Evolutionary conservation across 805 yeast species (phyloP).

Genomic region (Cyberlindnera mississippiensis): DNA sequence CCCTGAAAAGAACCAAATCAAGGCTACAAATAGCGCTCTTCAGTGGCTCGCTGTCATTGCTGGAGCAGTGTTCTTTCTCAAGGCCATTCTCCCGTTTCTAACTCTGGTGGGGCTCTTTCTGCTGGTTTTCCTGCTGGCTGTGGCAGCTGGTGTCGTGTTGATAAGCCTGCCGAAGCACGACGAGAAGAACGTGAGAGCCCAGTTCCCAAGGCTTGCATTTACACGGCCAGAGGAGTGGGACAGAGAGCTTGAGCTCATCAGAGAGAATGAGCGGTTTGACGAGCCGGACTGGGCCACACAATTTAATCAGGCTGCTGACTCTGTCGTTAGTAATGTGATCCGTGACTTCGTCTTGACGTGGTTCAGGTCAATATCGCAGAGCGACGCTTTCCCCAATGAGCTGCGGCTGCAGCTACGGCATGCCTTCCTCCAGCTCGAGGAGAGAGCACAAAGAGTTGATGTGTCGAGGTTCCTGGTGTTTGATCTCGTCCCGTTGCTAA

Average conservation of each 20-base stretch:
- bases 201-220: conserved; percentile 27
- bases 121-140: conserved; percentile 1
- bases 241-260: conserved; percentile 18
- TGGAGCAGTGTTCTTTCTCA: conserved; percentile 8
- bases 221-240: conserved; percentile 31
- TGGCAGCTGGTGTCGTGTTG: conserved; percentile 1
- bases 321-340: conserved; percentile 42
- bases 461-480: conserved; percentile 54
- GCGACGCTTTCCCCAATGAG: conserved; percentile 36
- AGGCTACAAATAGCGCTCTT: not conserved
- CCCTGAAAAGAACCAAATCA: not conserved
- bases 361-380: conserved; percentile 45
- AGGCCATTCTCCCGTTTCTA: conserved; percentile 9
- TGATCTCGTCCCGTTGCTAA: conserved; percentile 57
- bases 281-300: conserved; percentile 6
- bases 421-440: conserved; percentile 39
- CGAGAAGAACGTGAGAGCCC: conserved; percentile 1
- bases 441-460: conserved; percentile 43
- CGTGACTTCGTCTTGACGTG: conserved; percentile 53
- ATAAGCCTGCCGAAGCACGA: conserved; percentile 12
- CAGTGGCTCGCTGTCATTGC: conserved; percentile 7
- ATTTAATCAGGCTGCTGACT: conserved; percentile 40
- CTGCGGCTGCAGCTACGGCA: conserved; percentile 39
- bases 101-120: conserved; percentile 1
- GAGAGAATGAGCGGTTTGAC: conserved; percentile 9